Percentiles rank a stretch among this genome's conserved stretches.
Evolutionary conservation across 768 basidiomycete genomes (phyloP).

Genomic region (Kwoniella botswanensis): DNA sequence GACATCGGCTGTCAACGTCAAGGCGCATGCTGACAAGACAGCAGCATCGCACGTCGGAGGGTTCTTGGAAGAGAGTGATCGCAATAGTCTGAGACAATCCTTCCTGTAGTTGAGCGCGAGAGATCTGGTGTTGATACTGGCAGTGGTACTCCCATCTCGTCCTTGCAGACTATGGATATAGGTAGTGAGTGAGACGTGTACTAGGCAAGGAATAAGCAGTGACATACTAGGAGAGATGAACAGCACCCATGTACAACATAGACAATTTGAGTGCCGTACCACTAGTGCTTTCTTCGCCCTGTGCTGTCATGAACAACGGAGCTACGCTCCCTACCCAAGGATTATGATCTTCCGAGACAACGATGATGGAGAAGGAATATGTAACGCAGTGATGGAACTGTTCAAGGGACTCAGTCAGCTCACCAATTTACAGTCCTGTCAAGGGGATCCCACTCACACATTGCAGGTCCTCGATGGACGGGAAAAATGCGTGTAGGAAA

Average conservation of each 20-base stretch:
- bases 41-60: slow-evolving; percentile 6
- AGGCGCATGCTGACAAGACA: slow-evolving; percentile 20
- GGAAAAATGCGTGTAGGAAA: slow-evolving; percentile 20
- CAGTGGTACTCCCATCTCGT: not conserved
- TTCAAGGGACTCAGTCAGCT: slow-evolving; percentile 26
- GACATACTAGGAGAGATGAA: slow-evolving; percentile 37
- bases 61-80: not conserved
- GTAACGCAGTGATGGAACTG: slow-evolving; percentile 43
- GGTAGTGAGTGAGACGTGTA: not conserved
- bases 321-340: slow-evolving; percentile 37
- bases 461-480: slow-evolving; percentile 6
- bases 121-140: not conserved
- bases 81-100: slow-evolving; percentile 2
- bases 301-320: slow-evolving; percentile 29
- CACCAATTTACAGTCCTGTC: not conserved
- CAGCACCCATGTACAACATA: slow-evolving; percentile 33
- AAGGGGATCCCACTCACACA: slow-evolving; percentile 7
- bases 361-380: slow-evolving; percentile 38
- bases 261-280: slow-evolving; percentile 22
- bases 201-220: not conserved
- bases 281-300: slow-evolving; percentile 12
- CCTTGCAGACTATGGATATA: slow-evolving; percentile 4
- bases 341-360: slow-evolving; percentile 36
- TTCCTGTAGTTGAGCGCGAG: slow-evolving; percentile 4
- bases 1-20: slow-evolving; percentile 25